These are phyloP conservation scores for Trichoderma asperellum DNA, from an alignment of 2,329 filamentous ascomycete genomes.

Conservation along the genomic window DNA sequence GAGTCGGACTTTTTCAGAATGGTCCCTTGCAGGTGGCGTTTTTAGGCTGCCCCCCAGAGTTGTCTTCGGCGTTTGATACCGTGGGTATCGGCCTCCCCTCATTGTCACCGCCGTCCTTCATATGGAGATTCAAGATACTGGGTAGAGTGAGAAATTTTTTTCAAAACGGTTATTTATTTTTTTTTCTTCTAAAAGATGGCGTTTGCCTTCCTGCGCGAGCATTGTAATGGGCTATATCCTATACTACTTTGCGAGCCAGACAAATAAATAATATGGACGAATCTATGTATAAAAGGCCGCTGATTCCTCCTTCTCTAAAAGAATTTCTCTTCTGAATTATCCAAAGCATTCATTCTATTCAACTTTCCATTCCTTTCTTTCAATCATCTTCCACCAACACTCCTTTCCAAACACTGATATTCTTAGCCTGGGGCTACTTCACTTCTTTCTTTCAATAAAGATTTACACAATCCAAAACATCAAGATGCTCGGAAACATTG, in stretches of 20 bases:
- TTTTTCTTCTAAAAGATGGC: conserved; percentile 8
- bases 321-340: neutral
- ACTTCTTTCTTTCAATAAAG: conserved; percentile 9
- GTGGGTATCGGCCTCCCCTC: neutral
- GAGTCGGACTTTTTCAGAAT: neutral
- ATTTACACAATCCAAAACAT: neutral
- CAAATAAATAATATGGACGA: neutral
- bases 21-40: conserved; percentile 15
- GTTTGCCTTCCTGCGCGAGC: conserved; percentile 18
- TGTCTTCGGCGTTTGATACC: neutral
- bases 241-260: neutral
- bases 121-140: neutral
- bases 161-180: neutral
- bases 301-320: neutral
- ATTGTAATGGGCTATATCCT: neutral
- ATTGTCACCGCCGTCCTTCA: neutral
- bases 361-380: conserved; percentile 9
- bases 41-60: conserved; percentile 1
- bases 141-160: neutral
- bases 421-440: neutral
- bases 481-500: conserved; percentile 29
- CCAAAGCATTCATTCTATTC: neutral
- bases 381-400: neutral
- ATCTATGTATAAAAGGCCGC: conserved; percentile 7
- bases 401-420: conserved; percentile 6